These are phyloP conservation scores for Rhododendron griersonianum DNA, from an alignment of 148 eudicot species.

Conservation along the genomic window DNA sequence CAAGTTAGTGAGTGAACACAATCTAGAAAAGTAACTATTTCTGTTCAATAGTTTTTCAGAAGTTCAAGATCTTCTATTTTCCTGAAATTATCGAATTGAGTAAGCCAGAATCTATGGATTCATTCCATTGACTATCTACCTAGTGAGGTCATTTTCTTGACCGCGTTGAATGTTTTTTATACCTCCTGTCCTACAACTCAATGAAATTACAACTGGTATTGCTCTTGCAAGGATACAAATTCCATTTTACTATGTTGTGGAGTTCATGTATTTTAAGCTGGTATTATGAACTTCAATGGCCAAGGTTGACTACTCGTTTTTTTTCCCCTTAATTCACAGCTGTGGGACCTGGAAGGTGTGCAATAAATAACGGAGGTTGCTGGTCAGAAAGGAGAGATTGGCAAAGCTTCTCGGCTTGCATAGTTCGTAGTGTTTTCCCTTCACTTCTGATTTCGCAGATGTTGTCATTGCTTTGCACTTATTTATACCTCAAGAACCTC, in stretches of 20 bases:
- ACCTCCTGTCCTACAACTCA: neutral
- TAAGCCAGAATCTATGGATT: neutral
- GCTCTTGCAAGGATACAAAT: neutral
- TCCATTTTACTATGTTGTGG: neutral
- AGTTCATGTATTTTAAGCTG: neutral
- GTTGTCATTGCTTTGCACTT: neutral
- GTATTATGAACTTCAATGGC: neutral
- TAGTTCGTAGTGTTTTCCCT: constrained; percentile 40
- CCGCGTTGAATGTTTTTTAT: neutral
- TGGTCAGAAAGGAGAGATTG: constrained; percentile 64
- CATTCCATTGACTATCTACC: neutral
- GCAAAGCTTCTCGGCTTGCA: constrained; percentile 71
- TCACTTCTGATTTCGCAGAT: neutral
- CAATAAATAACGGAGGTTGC: constrained; percentile 75
- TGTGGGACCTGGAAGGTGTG: constrained; percentile 83
- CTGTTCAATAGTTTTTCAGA: neutral
- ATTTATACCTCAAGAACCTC: neutral
- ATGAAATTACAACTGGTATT: neutral
- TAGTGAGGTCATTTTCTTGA: neutral
- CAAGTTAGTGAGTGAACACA: neutral
- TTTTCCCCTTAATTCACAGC: constrained; percentile 37
- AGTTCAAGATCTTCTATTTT: neutral
- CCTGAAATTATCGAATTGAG: neutral
- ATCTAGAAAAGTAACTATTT: neutral
- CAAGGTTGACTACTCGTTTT: neutral